phyloP scores from a whole-genome alignment of 345 rosid genomes.

The Gossypium anomalum region DNA sequence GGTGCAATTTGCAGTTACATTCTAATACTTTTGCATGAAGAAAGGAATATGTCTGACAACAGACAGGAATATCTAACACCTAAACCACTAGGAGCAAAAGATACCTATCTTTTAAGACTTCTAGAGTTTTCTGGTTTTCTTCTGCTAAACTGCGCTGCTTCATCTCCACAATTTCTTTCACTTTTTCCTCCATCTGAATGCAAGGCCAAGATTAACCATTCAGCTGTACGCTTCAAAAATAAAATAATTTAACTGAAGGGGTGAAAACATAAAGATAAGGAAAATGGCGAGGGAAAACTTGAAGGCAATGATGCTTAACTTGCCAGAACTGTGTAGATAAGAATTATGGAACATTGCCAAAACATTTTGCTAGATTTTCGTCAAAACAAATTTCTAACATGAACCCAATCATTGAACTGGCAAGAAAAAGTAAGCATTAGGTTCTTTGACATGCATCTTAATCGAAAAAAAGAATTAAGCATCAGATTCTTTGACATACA shows the following conservation, averaged over 20 bases:
- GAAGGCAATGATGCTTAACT: background rate
- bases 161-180: constrained; percentile 96
- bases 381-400: background rate
- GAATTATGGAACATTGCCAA: background rate
- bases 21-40: background rate
- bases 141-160: constrained; percentile 94
- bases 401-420: background rate
- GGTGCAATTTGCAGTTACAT: background rate
- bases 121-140: constrained; percentile 96
- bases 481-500: background rate
- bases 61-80: background rate
- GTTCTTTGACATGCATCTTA: background rate
- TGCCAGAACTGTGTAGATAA: background rate
- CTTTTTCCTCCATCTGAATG: constrained; percentile 95
- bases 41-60: background rate
- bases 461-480: background rate
- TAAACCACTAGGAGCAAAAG: background rate
- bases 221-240: background rate
- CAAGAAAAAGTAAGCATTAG: background rate
- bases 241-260: background rate
- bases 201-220: constrained; percentile 8
- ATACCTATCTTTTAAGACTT: constrained; percentile 87
- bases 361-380: background rate
- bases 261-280: background rate
- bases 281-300: background rate